Conservation (phyloP, 768 basidiomycete genomes). For the Agrocybe praecox region DNA sequence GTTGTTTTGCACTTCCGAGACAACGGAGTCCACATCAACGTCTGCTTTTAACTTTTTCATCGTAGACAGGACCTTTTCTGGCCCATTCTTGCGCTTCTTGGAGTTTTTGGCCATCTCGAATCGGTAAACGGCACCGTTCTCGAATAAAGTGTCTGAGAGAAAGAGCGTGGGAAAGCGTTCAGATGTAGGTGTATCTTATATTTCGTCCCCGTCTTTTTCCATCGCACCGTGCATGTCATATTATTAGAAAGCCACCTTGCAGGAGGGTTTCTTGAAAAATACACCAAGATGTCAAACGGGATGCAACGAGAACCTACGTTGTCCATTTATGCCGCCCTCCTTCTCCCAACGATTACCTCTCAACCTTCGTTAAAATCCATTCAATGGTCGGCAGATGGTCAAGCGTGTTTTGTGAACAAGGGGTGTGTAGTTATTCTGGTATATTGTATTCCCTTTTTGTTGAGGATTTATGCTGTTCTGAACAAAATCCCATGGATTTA, state of each 20-base stretch:
- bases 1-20: background rate
- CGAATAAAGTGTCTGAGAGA: too few species aligned
- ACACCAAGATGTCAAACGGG: conserved; percentile 37
- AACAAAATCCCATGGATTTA: conserved; percentile 25
- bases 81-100: conserved; percentile 23
- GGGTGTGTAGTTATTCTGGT: conserved; percentile 72
- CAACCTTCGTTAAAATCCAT: conserved; percentile 60
- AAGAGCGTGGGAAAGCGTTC: too few species aligned
- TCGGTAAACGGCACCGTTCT: too few species aligned
- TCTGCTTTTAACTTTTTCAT: conserved; percentile 18
- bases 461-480: too few species aligned
- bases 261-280: conserved; percentile 59
- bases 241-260: too few species aligned
- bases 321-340: conserved; percentile 53
- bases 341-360: conserved; percentile 60
- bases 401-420: conserved; percentile 68
- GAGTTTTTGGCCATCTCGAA: conserved; percentile 24
- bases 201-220: too few species aligned
- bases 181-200: too few species aligned
- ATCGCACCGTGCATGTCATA: too few species aligned
- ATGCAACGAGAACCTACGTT: conserved; percentile 7
- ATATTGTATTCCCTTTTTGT: conserved; percentile 13
- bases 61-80: conserved; percentile 9
- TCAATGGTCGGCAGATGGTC: conserved; percentile 79
- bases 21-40: background rate